Percentiles rank a stretch among this genome's conserved stretches.
Evolutionary conservation across 75 land plant genomes (phyloP).

Genomic region (Adiantum capillusveneris): DNA sequence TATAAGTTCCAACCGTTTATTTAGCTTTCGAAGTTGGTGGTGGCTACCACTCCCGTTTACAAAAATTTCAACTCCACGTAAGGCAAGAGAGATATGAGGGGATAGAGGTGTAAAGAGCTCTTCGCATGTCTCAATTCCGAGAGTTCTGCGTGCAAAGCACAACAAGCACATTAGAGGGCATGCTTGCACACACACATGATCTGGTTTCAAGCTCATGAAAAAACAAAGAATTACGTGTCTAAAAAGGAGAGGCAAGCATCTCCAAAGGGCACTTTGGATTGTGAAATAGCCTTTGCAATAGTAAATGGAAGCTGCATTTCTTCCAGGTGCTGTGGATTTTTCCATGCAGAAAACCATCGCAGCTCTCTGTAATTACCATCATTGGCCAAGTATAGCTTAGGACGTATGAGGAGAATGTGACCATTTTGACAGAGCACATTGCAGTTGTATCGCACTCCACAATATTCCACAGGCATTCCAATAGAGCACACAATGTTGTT

Average conservation of each 20-base stretch:
- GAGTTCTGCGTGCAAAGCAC: slow-evolving; percentile 40
- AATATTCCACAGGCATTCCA: slow-evolving; percentile 80
- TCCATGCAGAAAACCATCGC: slow-evolving; percentile 97
- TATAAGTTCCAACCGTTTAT: slow-evolving; percentile 71
- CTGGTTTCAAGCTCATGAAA: too few relatives aligned
- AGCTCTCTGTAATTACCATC: slow-evolving; percentile 96
- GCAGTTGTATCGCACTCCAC: slow-evolving; percentile 91
- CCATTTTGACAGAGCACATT: slow-evolving; percentile 81
- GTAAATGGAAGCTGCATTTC: slow-evolving; percentile 62
- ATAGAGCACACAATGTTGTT: slow-evolving; percentile 83
- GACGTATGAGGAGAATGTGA: slow-evolving; percentile 85
- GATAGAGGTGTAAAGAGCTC: slow-evolving; percentile 86
- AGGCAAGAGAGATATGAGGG: slow-evolving; percentile 85
- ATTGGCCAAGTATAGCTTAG: slow-evolving; percentile 91
- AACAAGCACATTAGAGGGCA: too few relatives aligned
- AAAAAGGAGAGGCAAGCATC: slow-evolving; percentile 76
- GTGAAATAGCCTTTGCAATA: slow-evolving; percentile 51
- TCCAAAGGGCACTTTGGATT: slow-evolving; percentile 78
- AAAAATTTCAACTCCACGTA: slow-evolving; percentile 93
- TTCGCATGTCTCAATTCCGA: slow-evolving; percentile 96
- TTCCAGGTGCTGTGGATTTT: slow-evolving; percentile 55
- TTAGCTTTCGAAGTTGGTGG: slow-evolving; percentile 92
- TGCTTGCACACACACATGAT: too few relatives aligned
- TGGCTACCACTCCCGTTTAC: slow-evolving; percentile 99
- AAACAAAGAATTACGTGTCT: slow-evolving; percentile 50